Percentiles rank a stretch among this genome's conserved stretches.
Conservation (phyloP, 2,329 filamentous ascomycete genomes). For the Aspergillus pseudoterreus region DNA sequence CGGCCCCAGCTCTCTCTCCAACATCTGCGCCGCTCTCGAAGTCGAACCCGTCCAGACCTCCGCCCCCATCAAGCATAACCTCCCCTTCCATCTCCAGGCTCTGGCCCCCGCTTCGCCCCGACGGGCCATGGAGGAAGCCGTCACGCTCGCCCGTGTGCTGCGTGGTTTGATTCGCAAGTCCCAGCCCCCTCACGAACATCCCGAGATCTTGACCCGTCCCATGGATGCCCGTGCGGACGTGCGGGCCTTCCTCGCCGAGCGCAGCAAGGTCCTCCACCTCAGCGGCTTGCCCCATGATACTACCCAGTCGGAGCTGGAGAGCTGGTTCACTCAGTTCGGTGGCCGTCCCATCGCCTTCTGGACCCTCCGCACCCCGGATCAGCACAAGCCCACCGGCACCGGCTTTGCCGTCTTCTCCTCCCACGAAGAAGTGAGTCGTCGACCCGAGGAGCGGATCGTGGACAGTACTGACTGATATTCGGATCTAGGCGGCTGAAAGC, state of each 20-base stretch:
- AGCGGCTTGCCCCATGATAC: constrained; percentile 96
- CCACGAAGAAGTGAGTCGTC: constrained; percentile 81
- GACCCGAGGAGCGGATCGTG: constrained; percentile 3
- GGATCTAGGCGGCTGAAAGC: constrained; percentile 77
- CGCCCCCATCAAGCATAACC: constrained; percentile 96
- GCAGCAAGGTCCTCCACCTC: constrained; percentile 97
- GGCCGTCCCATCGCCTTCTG: constrained; percentile 98
- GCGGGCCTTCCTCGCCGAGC: constrained; percentile 88
- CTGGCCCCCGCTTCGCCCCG: constrained; percentile 91
- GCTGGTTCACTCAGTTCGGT: constrained; percentile 99
- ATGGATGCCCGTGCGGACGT: constrained; percentile 98
- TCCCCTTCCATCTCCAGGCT: constrained; percentile 95
- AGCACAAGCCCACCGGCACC: constrained; percentile 98
- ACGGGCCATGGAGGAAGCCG: constrained; percentile 94
- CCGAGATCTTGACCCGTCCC: constrained; percentile 87
- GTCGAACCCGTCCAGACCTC: constrained; percentile 97
- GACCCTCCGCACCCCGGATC: constrained; percentile 95
- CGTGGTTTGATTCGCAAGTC: constrained; percentile 93
- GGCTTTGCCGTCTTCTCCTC: constrained; percentile 98
- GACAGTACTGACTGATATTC: constrained; percentile 8
- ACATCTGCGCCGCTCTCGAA: constrained; percentile 97
- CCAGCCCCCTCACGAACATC: constrained; percentile 87
- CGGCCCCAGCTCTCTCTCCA: constrained; percentile 88
- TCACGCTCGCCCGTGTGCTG: constrained; percentile 88
- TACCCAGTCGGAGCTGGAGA: constrained; percentile 96